Evolutionary conservation across 2,329 filamentous ascomycete species (phyloP).

Genomic region (Laburnicola sp.): DNA sequence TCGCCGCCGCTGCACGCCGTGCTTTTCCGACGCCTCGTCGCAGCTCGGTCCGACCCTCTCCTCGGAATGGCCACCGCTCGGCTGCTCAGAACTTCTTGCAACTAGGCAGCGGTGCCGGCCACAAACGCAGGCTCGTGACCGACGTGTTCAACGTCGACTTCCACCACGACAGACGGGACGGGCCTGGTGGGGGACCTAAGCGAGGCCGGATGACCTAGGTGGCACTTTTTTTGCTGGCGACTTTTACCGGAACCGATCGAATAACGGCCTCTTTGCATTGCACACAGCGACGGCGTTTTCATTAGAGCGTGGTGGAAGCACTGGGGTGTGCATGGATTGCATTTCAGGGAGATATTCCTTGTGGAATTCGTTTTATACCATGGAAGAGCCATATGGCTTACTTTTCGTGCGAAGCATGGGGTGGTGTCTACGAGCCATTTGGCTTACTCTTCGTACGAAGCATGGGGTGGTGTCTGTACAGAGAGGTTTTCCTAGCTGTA

Average conservation of each 20-base stretch:
- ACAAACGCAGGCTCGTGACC: slow-evolving; percentile 72
- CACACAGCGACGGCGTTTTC: slow-evolving; percentile 15
- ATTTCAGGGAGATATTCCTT: slow-evolving; percentile 9
- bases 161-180: slow-evolving; percentile 63
- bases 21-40: slow-evolving; percentile 40
- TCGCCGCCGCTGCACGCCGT: slow-evolving; percentile 35
- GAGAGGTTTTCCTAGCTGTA: neutral
- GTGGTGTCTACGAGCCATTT: no score
- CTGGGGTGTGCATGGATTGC: neutral
- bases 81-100: slow-evolving; percentile 45
- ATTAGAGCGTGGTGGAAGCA: neutral
- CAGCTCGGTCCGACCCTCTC: slow-evolving; percentile 41
- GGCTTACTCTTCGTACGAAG: no score
- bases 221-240: neutral
- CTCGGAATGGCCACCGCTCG: slow-evolving; percentile 36
- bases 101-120: slow-evolving; percentile 66
- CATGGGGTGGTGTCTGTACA: slow-evolving; percentile 1
- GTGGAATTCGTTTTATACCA: slow-evolving; percentile 10
- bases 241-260: neutral
- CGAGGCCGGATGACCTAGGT: slow-evolving; percentile 42
- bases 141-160: slow-evolving; percentile 75
- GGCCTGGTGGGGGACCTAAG: slow-evolving; percentile 43
- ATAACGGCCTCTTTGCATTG: slow-evolving; percentile 10
- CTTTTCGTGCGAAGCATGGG: no score
- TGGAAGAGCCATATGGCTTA: slow-evolving; percentile 2